Conservation (phyloP, 495 filamentous ascomycete genomes). For the Xylaria acuta region DNA sequence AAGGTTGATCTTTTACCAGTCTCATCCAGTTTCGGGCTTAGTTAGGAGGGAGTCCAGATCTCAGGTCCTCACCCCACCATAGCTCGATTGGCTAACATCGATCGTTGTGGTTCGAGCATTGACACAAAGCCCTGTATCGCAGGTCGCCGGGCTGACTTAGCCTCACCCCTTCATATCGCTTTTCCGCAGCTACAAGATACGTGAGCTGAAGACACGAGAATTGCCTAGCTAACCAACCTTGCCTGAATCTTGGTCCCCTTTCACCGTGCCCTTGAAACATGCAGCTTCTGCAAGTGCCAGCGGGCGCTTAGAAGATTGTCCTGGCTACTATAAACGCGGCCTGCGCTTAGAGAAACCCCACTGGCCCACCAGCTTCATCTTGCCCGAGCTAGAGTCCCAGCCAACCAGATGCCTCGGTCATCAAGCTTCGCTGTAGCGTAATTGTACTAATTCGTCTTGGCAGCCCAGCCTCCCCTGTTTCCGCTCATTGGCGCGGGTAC, state of each 20-base stretch:
- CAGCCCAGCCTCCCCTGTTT: constrained; percentile 4
- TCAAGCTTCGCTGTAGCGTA: constrained; percentile 11
- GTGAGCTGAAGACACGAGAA: constrained; percentile 1
- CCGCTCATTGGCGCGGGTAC: constrained; percentile 13
- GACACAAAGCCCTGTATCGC: constrained; percentile 24
- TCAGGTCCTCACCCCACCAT: constrained; percentile 22
- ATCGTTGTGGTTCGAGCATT: constrained; percentile 24
- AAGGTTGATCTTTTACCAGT: constrained; percentile 3
- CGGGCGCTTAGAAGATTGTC: constrained; percentile 15
- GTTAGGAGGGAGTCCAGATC: constrained; percentile 3
- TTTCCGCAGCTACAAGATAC: constrained; percentile 1
- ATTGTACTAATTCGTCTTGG: constrained; percentile 29
- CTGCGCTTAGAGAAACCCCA: constrained; percentile 38
- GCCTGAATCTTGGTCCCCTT: background rate
- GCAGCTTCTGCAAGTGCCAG: constrained; percentile 10
- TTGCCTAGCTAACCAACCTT: background rate
- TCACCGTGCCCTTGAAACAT: constrained; percentile 12
- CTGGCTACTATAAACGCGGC: constrained; percentile 30
- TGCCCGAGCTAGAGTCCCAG: constrained; percentile 24
- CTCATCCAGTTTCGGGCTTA: background rate
- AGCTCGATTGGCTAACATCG: constrained; percentile 32
- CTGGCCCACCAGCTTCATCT: constrained; percentile 37
- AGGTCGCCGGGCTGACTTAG: constrained; percentile 20
- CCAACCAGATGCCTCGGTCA: constrained; percentile 36
- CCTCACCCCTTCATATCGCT: constrained; percentile 35